Evolutionary conservation across 2,329 filamentous ascomycete species (phyloP).

Genomic region (Fusarium duplospermum): DNA sequence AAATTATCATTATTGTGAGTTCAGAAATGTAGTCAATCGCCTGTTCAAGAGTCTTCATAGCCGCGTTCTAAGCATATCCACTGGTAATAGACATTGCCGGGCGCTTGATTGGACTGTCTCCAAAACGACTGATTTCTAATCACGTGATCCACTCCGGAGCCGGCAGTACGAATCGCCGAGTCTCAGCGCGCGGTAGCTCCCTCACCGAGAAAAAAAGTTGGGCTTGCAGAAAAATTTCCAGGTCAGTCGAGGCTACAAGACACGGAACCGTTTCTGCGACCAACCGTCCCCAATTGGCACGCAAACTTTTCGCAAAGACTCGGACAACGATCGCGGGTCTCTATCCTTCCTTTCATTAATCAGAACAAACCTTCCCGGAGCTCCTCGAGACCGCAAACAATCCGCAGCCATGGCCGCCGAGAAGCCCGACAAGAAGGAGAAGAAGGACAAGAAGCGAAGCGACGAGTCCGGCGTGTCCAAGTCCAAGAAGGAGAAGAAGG

Average conservation of each 20-base stretch:
- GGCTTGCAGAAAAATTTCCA: constrained; percentile 48
- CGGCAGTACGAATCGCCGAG: constrained; percentile 49
- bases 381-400: constrained; percentile 18
- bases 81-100: constrained; percentile 40
- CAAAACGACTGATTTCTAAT: background rate
- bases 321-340: constrained; percentile 20
- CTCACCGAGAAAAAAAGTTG: constrained; percentile 48
- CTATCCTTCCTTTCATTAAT: background rate
- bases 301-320: constrained; percentile 13
- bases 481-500: constrained; percentile 69
- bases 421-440: constrained; percentile 63
- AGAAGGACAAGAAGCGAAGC: constrained; percentile 71
- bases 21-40: constrained; percentile 17
- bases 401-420: constrained; percentile 58
- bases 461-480: constrained; percentile 66
- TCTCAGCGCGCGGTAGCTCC: constrained; percentile 38
- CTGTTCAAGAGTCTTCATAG: constrained; percentile 1
- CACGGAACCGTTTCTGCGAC: constrained; percentile 40
- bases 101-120: constrained; percentile 34
- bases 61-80: constrained; percentile 4
- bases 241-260: constrained; percentile 44
- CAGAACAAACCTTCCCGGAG: constrained; percentile 12
- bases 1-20: background rate
- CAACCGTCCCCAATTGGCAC: constrained; percentile 41
- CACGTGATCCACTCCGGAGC: constrained; percentile 41